Percentiles rank a stretch among this genome's conserved stretches.
Conservation (phyloP, 2,329 filamentous ascomycete species). For the Emmonsiellopsis sp. region DNA sequence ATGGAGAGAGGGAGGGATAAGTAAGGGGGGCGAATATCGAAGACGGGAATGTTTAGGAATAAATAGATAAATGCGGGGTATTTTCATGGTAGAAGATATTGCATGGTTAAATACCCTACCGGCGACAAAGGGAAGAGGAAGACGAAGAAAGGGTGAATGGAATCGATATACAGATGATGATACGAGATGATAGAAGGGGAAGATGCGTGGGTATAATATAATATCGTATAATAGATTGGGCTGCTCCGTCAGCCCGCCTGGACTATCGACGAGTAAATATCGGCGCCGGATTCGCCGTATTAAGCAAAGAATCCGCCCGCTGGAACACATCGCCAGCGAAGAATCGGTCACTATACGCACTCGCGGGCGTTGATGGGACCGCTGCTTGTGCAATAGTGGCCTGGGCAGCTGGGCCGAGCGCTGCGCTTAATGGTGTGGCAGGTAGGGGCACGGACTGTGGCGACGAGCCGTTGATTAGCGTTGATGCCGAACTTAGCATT, state of each 20-base stretch:
- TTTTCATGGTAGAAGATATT: too few relatives aligned
- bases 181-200: neutral
- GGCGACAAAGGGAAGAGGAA: too few relatives aligned
- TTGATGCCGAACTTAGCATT: slow-evolving; percentile 3
- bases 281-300: slow-evolving; percentile 33
- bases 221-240: too few relatives aligned
- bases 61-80: too few relatives aligned
- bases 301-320: slow-evolving; percentile 39
- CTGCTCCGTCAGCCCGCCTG: neutral
- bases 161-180: too few relatives aligned
- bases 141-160: too few relatives aligned
- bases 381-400: slow-evolving; percentile 61
- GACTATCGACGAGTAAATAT: slow-evolving; percentile 33
- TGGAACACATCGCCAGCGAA: slow-evolving; percentile 43
- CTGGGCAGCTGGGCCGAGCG: slow-evolving; percentile 62
- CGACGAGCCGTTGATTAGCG: slow-evolving; percentile 19
- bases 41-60: too few relatives aligned
- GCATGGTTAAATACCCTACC: too few relatives aligned
- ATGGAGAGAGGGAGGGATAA: too few relatives aligned
- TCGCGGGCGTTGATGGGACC: slow-evolving; percentile 55
- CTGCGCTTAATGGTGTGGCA: slow-evolving; percentile 82
- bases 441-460: slow-evolving; percentile 55
- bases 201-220: neutral
- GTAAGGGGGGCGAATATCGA: too few relatives aligned
- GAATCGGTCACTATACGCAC: slow-evolving; percentile 39